A percentile compares a stretch with the other conserved stretches of the same genome.
phyloP scores from a whole-genome alignment of 2,329 filamentous ascomycete species.

The Curvularia hawaiiensis region DNA sequence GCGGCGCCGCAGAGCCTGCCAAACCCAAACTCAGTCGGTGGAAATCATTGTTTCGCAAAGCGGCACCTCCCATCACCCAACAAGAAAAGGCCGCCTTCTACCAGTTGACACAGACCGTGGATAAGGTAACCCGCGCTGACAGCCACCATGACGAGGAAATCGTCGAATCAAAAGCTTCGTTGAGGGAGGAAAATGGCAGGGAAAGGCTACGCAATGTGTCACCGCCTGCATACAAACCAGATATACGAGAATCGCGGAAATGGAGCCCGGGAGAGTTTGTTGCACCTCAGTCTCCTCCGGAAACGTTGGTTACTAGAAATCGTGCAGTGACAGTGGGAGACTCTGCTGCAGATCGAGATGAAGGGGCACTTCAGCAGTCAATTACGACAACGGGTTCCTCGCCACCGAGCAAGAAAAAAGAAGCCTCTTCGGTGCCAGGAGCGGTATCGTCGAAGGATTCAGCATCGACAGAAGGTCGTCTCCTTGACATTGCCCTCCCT shows the following conservation, averaged over 20 bases:
- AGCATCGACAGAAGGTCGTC: constrained; percentile 29
- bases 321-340: constrained; percentile 28
- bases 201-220: constrained; percentile 26
- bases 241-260: constrained; percentile 39
- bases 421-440: constrained; percentile 25
- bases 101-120: constrained; percentile 36
- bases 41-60: constrained; percentile 48
- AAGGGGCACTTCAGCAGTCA: constrained; percentile 18
- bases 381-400: constrained; percentile 28
- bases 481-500: constrained; percentile 79
- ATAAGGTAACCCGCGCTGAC: constrained; percentile 32
- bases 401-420: constrained; percentile 13
- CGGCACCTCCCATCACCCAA: constrained; percentile 23
- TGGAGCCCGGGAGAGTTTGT: constrained; percentile 23
- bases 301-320: constrained; percentile 18
- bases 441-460: constrained; percentile 20
- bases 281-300: constrained; percentile 17
- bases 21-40: constrained; percentile 47
- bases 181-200: constrained; percentile 24
- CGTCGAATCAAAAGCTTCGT: constrained; percentile 20
- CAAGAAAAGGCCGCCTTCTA: constrained; percentile 43
- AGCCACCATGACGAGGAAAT: constrained; percentile 41
- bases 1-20: constrained; percentile 22
- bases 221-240: constrained; percentile 37
- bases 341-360: constrained; percentile 22